Evolutionary conservation across 2,329 filamentous ascomycete species (phyloP).

Genomic region (Paecilomyces variotii): DNA sequence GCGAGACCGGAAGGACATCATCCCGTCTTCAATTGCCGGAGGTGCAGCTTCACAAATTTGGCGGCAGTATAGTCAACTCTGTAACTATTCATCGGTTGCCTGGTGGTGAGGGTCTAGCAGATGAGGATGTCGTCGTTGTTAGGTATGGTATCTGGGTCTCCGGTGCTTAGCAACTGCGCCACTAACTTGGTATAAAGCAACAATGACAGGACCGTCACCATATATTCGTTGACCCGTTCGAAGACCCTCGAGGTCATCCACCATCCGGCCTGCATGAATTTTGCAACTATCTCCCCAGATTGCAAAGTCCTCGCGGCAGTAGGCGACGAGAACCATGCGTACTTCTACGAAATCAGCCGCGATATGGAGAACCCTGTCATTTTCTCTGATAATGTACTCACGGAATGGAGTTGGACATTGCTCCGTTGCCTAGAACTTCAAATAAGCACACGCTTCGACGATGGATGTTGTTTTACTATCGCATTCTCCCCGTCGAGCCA

Average conservation of each 20-base stretch:
- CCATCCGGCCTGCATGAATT: slow-evolving; percentile 83
- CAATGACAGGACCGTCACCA: slow-evolving; percentile 80
- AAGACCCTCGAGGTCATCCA: slow-evolving; percentile 62
- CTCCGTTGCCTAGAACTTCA: slow-evolving; percentile 32
- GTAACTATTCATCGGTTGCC: slow-evolving; percentile 55
- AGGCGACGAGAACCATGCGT: slow-evolving; percentile 78
- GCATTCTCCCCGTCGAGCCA: slow-evolving; percentile 43
- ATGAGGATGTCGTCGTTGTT: slow-evolving; percentile 49
- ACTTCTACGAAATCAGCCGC: slow-evolving; percentile 58
- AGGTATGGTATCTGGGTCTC: slow-evolving; percentile 28
- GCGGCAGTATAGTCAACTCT: slow-evolving; percentile 58
- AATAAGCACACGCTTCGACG: slow-evolving; percentile 30
- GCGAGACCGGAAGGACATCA: slow-evolving; percentile 11
- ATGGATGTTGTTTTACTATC: slow-evolving; percentile 41
- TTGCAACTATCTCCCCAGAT: slow-evolving; percentile 87
- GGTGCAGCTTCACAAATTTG: slow-evolving; percentile 51
- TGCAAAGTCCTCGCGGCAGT: slow-evolving; percentile 73
- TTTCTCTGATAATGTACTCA: slow-evolving; percentile 23
- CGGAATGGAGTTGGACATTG: slow-evolving; percentile 34
- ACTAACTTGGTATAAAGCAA: slow-evolving; percentile 64
- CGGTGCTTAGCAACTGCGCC: slow-evolving; percentile 26
- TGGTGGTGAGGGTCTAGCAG: slow-evolving; percentile 33
- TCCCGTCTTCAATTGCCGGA: slow-evolving; percentile 31
- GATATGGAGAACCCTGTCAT: slow-evolving; percentile 17
- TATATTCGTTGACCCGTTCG: slow-evolving; percentile 67